A percentile compares a stretch with the other conserved stretches of the same genome.
Conservation (phyloP, 305 asterid species). For the Fraxinus latifolia region DNA sequence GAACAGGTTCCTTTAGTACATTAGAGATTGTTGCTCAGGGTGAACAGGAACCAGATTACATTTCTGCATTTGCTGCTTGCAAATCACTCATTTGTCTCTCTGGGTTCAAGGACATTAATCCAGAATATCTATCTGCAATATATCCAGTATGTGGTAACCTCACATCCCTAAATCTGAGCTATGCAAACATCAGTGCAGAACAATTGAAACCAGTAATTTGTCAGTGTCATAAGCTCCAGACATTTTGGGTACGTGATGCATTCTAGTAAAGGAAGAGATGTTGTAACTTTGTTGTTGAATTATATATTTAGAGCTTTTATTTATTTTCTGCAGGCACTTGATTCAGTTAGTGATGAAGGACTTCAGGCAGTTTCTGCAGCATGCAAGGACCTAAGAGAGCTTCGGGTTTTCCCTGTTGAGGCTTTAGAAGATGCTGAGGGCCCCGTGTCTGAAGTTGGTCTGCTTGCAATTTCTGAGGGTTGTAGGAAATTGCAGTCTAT, state of each 20-base stretch:
- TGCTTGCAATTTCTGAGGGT: constrained; percentile 54
- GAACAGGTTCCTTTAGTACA: constrained; percentile 47
- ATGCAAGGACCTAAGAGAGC: constrained; percentile 51
- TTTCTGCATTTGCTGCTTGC: constrained; percentile 49
- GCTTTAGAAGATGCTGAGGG: constrained; percentile 46
- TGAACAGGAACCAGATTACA: constrained; percentile 39
- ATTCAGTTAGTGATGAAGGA: constrained; percentile 52
- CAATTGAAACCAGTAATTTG: constrained; percentile 42
- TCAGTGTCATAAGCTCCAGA: constrained; percentile 46
- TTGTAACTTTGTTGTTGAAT: background rate
- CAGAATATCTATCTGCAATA: constrained; percentile 40
- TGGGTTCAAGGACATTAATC: constrained; percentile 42
- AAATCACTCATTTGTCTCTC: constrained; percentile 47
- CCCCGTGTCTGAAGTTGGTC: constrained; percentile 51
- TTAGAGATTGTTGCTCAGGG: constrained; percentile 25
- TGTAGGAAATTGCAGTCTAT: constrained; percentile 51
- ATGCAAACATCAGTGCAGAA: constrained; percentile 37
- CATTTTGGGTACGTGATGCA: constrained; percentile 43
- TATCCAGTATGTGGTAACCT: constrained; percentile 50
- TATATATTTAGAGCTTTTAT: background rate
- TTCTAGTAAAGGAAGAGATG: background rate
- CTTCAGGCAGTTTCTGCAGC: constrained; percentile 49
- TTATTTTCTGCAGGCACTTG: constrained; percentile 44
- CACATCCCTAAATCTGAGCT: constrained; percentile 47
- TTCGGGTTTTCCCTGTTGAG: constrained; percentile 49